Evolutionary conservation across 2,329 filamentous ascomycete species (phyloP).

Genomic region (Xylaria sp.): DNA sequence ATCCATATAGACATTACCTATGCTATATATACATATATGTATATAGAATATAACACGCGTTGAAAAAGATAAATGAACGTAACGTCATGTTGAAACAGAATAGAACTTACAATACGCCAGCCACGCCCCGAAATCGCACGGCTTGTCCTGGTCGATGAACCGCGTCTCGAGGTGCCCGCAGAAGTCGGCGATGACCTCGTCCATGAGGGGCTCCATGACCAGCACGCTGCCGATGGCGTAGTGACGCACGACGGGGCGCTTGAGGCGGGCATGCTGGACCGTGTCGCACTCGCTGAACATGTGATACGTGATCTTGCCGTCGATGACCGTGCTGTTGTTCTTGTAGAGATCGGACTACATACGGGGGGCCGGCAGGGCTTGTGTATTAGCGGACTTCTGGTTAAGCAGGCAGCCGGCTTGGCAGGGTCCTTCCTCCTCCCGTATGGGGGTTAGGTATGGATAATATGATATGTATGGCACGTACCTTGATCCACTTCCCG

Average conservation of each 20-base stretch:
- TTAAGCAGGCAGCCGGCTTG: too few relatives aligned
- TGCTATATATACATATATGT: background rate
- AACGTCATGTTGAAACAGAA: too few relatives aligned
- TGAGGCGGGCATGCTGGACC: slow-evolving; percentile 27
- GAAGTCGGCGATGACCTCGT: slow-evolving; percentile 32
- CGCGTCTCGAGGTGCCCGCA: slow-evolving; percentile 31
- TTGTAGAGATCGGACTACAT: slow-evolving; percentile 37
- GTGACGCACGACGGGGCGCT: slow-evolving; percentile 32
- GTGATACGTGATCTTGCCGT: slow-evolving; percentile 37
- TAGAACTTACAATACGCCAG: slow-evolving; percentile 15
- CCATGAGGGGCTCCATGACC: slow-evolving; percentile 31
- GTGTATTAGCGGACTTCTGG: too few relatives aligned
- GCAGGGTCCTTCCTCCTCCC: too few relatives aligned
- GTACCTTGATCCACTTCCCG: slow-evolving; percentile 36
- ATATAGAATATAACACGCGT: too few relatives aligned
- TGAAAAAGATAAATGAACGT: too few relatives aligned
- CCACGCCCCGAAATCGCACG: slow-evolving; percentile 34
- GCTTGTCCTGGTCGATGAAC: slow-evolving; percentile 26
- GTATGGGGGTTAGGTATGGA: too few relatives aligned
- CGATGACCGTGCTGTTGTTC: slow-evolving; percentile 28
- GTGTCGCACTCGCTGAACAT: slow-evolving; percentile 36
- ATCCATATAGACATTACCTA: background rate
- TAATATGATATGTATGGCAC: too few relatives aligned
- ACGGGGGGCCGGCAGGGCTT: too few relatives aligned
- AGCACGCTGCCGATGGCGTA: slow-evolving; percentile 32